These are phyloP conservation scores for Rubia occidens DNA, from an alignment of 305 asterid species.

Conservation along the genomic window DNA sequence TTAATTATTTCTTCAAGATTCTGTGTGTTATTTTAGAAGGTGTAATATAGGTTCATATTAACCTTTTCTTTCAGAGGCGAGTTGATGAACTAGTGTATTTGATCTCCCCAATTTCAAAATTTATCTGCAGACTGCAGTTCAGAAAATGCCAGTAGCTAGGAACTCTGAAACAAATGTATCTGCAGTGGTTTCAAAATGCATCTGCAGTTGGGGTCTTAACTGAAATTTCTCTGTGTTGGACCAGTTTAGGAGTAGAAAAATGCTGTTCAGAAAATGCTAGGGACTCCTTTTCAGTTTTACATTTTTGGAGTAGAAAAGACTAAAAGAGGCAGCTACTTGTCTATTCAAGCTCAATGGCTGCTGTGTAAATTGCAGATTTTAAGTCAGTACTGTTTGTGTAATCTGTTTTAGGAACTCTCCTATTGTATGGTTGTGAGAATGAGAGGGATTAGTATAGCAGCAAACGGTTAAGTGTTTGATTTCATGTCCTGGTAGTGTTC, in stretches of 20 bases:
- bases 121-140: background rate
- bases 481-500: background rate
- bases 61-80: background rate
- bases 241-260: background rate
- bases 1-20: background rate
- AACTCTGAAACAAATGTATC: too few species aligned
- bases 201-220: background rate
- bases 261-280: too few species aligned
- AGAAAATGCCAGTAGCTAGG: background rate
- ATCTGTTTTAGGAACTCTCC: background rate
- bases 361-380: background rate
- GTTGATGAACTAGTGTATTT: background rate
- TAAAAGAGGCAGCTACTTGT: background rate
- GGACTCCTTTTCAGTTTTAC: background rate
- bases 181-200: background rate
- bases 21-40: background rate
- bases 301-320: background rate
- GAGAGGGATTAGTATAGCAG: background rate
- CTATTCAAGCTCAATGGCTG: background rate
- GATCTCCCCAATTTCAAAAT: background rate
- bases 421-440: background rate
- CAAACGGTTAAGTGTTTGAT: background rate
- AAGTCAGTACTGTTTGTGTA: background rate
- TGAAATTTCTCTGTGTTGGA: background rate
- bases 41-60: background rate